Percentiles rank a stretch among this genome's conserved stretches.
These are phyloP conservation scores for Zymoseptoria tritici DNA, from an alignment of 2,329 filamentous ascomycete genomes.

Conservation along the genomic window DNA sequence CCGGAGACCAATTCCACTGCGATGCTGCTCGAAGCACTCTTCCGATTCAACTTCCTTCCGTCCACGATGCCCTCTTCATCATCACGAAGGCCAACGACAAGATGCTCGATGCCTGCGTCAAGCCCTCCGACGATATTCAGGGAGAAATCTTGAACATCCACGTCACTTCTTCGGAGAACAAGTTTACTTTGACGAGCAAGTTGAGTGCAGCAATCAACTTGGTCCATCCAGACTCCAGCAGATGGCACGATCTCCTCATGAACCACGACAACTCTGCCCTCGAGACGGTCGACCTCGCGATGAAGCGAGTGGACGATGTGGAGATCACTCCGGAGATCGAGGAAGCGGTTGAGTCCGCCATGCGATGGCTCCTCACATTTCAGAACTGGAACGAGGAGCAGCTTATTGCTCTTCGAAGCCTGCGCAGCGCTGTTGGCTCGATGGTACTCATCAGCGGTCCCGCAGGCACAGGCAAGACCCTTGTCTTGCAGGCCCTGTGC, in stretches of 20 bases:
- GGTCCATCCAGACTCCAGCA: conserved; percentile 3
- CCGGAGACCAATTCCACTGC: background rate
- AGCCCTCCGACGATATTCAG: background rate
- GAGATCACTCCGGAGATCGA: background rate
- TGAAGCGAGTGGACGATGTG: background rate
- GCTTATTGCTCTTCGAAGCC: conserved; percentile 9
- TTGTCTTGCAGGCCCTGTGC: conserved; percentile 9
- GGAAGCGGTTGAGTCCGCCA: conserved; percentile 6
- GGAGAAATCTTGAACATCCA: background rate
- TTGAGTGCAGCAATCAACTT: conserved; percentile 8
- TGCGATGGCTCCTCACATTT: conserved; percentile 8
- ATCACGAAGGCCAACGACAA: background rate
- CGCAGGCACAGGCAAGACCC: conserved; percentile 12
- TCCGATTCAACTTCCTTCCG: background rate
- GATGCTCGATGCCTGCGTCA: background rate
- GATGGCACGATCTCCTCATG: conserved; percentile 11
- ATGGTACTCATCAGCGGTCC: conserved; percentile 14
- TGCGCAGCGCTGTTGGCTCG: conserved; percentile 9
- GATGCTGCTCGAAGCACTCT: background rate
- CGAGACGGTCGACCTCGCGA: conserved; percentile 9
- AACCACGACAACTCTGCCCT: conserved; percentile 12
- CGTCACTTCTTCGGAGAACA: background rate
- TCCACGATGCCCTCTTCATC: background rate
- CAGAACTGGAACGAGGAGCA: conserved; percentile 15
- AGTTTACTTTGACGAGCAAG: conserved; percentile 5